Conservation (phyloP, 2,329 filamentous ascomycete species). For the Epichloe sp. region DNA sequence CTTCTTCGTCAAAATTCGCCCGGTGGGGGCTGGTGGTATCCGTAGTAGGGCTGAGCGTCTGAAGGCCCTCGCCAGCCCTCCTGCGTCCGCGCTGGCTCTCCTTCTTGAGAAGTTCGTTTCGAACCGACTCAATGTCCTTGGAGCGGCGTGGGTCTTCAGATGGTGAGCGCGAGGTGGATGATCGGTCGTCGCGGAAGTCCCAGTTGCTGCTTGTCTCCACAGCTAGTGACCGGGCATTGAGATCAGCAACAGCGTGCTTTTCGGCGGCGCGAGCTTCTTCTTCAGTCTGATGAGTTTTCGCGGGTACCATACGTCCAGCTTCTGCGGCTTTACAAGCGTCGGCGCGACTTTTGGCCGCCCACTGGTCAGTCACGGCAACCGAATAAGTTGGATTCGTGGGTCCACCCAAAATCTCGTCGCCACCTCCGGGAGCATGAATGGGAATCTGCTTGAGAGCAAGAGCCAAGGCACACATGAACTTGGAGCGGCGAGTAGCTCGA, state of each 20-base stretch:
- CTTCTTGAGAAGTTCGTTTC: conserved; percentile 23
- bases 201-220: conserved; percentile 13
- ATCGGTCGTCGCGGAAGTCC: conserved; percentile 9
- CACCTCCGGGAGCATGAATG: conserved; percentile 70
- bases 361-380: conserved; percentile 58
- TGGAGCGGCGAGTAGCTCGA: conserved; percentile 69
- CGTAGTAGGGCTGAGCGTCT: conserved; percentile 19
- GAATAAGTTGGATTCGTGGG: conserved; percentile 70
- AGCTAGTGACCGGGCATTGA: conserved; percentile 27
- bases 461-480: conserved; percentile 92
- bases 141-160: conserved; percentile 23
- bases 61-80: conserved; percentile 33
- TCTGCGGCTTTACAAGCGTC: conserved; percentile 48
- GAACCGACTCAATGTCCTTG: conserved; percentile 25
- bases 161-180: conserved; percentile 12
- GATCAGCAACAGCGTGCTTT: conserved; percentile 28
- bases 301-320: conserved; percentile 50
- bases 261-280: conserved; percentile 23
- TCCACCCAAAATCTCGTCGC: conserved; percentile 45
- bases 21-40: conserved; percentile 20
- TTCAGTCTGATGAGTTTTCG: conserved; percentile 14
- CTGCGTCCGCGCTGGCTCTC: conserved; percentile 36
- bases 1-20: conserved; percentile 30
- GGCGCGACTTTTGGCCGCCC: conserved; percentile 51
- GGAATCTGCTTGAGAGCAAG: conserved; percentile 76